Evolutionary conservation across 805 yeast genomes (phyloP), one percentile per base, ranked within the genome.

Genomic region (Teunomyces aglyptinius): DNA sequence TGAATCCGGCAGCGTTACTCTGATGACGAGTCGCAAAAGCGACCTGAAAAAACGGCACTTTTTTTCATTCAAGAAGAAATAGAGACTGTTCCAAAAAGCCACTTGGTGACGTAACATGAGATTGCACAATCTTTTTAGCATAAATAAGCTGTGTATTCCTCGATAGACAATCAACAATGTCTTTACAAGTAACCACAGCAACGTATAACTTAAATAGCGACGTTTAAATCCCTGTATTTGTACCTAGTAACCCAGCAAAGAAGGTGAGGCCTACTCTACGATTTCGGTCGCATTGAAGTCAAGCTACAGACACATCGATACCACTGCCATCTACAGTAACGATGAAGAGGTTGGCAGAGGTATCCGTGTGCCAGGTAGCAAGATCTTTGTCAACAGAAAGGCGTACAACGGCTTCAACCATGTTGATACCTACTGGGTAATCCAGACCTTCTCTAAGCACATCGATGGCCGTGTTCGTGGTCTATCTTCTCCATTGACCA

Each of bases 301-400:
- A 41, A 92, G 92, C 26, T 85, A 85, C 69, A 76, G 81, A 53
- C 95, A 87, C 63, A 83, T 88, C 52, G 95, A 87, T 64, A 80
- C 89, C 18, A 94, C 95, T 27, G 80, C 82, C 33, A 73, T 75
- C 41, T 87, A 86, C 66, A 69, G 73, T 7, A 86, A 85, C 58
- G 92, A 86, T 63, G 81, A 61, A 42, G 78, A 76, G 44, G 85
- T 85, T 42, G 88, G 89, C 18, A 65, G 64, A 49, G 79, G 73
- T 3, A 67, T 77, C 45, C 75, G 65, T 45, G 70, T 85, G 27
- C 80, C 82, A 49, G 76, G 94, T 61, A 76, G 75, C 24, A 83
- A 85, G 41, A 58, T 86, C 22, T 86, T 83, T 55, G 69, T 86
- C 54, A 85, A 90, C 15, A 61, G 61, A 12, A 44, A 47, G 33